A percentile compares a stretch with the other conserved stretches of the same genome.
These are phyloP conservation scores for Psilocybe tampanensis DNA, from an alignment of 768 basidiomycete genomes.

Conservation along the genomic window DNA sequence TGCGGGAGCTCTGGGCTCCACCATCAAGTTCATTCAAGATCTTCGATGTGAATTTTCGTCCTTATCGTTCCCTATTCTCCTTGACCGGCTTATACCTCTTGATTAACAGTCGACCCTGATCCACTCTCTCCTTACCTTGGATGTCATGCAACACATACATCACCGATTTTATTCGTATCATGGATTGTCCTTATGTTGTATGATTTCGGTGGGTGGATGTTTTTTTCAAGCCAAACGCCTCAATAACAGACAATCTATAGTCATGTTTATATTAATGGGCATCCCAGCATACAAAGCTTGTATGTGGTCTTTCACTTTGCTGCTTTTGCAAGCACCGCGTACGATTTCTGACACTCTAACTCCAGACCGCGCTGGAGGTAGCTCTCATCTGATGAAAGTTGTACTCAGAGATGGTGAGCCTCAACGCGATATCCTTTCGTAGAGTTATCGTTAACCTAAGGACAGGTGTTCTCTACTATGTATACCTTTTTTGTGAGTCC, in stretches of 20 bases:
- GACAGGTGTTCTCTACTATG: slow-evolving; percentile 6
- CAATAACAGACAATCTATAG: not conserved
- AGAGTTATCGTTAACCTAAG: not conserved
- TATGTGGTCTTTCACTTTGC: not conserved
- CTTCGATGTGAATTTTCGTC: slow-evolving; percentile 6
- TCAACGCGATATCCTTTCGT: too few relatives aligned
- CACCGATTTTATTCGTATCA: slow-evolving; percentile 11
- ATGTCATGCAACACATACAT: slow-evolving; percentile 5
- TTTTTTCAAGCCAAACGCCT: not conserved
- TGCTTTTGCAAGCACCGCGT: not conserved
- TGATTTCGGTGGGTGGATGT: slow-evolving; percentile 9
- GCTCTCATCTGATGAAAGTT: slow-evolving; percentile 4
- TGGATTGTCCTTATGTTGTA: slow-evolving; percentile 17
- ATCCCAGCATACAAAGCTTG: slow-evolving; percentile 14
- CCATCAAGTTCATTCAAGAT: slow-evolving; percentile 4
- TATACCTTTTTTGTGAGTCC: slow-evolving; percentile 8
- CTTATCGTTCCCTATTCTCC: not conserved
- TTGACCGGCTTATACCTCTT: not conserved
- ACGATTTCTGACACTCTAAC: not conserved
- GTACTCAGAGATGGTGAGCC: slow-evolving; percentile 12
- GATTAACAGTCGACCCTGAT: slow-evolving; percentile 5
- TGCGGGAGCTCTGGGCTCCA: slow-evolving; percentile 1
- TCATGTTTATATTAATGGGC: slow-evolving; percentile 15
- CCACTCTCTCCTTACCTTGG: slow-evolving; percentile 11
- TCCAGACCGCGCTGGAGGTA: slow-evolving; percentile 7